Conservation (phyloP, 306 rosid species). For the Cucurbita maxima region DNA sequence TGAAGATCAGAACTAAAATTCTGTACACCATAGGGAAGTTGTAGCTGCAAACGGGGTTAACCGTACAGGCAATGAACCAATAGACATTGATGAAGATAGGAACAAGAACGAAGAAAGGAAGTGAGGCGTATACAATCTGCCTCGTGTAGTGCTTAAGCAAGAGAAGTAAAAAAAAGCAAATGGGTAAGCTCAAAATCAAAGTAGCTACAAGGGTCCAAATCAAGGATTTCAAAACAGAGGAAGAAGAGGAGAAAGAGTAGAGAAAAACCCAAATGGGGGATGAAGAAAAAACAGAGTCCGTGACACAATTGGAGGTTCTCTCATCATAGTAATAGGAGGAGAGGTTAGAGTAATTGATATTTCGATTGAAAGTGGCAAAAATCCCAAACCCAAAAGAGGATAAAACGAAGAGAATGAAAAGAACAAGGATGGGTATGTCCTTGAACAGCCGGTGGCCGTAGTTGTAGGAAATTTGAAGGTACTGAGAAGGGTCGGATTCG, state of each 20-base stretch:
- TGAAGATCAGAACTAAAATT: slow-evolving; percentile 40
- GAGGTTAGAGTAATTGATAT: slow-evolving; percentile 25
- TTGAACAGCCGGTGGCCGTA: slow-evolving; percentile 44
- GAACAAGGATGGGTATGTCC: slow-evolving; percentile 58
- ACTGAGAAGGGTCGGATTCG: slow-evolving; percentile 21
- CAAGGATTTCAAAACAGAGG: slow-evolving; percentile 25
- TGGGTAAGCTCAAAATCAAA: slow-evolving; percentile 43
- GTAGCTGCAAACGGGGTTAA: slow-evolving; percentile 40
- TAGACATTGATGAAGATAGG: slow-evolving; percentile 70
- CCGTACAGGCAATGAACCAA: slow-evolving; percentile 82
- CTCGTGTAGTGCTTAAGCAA: slow-evolving; percentile 65
- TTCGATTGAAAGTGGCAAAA: slow-evolving; percentile 49
- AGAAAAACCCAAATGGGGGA: slow-evolving; percentile 6
- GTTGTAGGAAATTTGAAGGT: slow-evolving; percentile 62
- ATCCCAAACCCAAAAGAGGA: slow-evolving; percentile 62
- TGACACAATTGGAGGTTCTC: slow-evolving; percentile 41
- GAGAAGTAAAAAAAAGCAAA: slow-evolving; percentile 43
- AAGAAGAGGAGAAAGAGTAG: slow-evolving; percentile 16
- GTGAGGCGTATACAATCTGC: slow-evolving; percentile 51
- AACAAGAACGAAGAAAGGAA: slow-evolving; percentile 51
- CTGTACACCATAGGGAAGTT: slow-evolving; percentile 53
- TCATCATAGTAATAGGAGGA: slow-evolving; percentile 42
- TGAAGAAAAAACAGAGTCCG: not conserved
- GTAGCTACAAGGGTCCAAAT: slow-evolving; percentile 67
- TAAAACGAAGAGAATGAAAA: slow-evolving; percentile 48